These are phyloP conservation scores for Phytophthora meadii DNA, from an alignment of 352 stramenopile species.

Conservation along the genomic window DNA sequence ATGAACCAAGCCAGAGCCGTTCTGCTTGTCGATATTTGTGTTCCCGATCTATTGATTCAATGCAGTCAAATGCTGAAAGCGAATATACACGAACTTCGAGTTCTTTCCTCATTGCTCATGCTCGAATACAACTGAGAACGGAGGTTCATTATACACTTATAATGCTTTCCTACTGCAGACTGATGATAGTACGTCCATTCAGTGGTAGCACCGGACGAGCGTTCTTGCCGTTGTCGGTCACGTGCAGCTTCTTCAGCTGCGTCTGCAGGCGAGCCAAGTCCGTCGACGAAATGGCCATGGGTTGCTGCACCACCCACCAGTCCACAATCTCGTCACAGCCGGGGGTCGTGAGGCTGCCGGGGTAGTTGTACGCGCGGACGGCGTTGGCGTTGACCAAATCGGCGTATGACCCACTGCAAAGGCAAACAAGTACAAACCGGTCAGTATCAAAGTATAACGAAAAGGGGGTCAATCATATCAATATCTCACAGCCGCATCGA, in stretches of 20 bases:
- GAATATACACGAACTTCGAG: no score
- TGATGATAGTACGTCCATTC: conserved; percentile 33
- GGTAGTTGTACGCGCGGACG: conserved; percentile 51
- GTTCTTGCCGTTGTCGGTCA: conserved; percentile 33
- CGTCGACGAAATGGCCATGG: conserved; percentile 33
- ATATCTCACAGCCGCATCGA: conserved; percentile 21
- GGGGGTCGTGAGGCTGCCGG: conserved; percentile 57
- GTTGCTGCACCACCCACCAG: conserved; percentile 60
- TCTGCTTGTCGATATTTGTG: no score
- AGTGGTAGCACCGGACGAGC: conserved; percentile 23
- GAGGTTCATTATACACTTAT: no score
- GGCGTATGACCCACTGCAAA: conserved; percentile 25
- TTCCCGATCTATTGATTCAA: no score
- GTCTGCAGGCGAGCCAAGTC: conserved; percentile 36
- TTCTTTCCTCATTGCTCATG: no score
- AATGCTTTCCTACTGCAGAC: conserved; percentile 3
- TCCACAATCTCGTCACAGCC: conserved; percentile 53
- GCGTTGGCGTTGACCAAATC: conserved; percentile 14
- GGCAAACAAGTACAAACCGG: background rate
- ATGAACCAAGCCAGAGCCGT: no score
- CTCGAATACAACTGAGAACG: no score
- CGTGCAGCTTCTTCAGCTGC: conserved; percentile 23
- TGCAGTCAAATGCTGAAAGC: no score
- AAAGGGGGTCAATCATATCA: conserved; percentile 14
- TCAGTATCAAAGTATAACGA: conserved; percentile 7